Conservation (phyloP, 345 rosid genomes). For the Gossypium bickii region DNA sequence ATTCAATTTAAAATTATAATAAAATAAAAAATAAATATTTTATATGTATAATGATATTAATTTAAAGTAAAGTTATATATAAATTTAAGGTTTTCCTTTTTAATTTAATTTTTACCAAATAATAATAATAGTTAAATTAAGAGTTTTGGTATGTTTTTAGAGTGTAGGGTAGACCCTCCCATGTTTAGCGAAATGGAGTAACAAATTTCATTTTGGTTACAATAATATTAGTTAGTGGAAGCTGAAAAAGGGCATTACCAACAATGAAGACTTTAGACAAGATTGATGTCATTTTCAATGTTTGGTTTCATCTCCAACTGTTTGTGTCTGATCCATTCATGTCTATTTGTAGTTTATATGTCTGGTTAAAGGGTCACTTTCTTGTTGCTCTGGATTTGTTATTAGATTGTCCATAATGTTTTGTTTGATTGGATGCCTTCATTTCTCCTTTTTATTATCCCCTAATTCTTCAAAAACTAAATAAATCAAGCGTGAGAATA, state of each 20-base stretch:
- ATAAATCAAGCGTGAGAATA: not conserved
- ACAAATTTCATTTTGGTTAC: not conserved
- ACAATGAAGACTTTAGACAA: not conserved
- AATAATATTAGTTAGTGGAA: not conserved
- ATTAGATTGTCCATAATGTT: not conserved
- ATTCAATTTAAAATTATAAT: too few species aligned
- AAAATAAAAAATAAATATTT: too few species aligned
- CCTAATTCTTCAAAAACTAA: too few species aligned
- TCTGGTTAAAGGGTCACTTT: constrained; percentile 34
- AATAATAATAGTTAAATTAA: too few species aligned
- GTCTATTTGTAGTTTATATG: constrained; percentile 26
- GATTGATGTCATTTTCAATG: constrained; percentile 30
- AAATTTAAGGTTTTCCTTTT: too few species aligned
- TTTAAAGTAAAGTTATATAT: too few species aligned
- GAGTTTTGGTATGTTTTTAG: too few species aligned
- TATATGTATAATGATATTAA: too few species aligned
- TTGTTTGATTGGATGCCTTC: not conserved
- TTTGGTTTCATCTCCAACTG: constrained; percentile 25
- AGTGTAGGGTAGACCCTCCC: too few species aligned
- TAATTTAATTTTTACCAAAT: too few species aligned
- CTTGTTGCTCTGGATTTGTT: constrained; percentile 3
- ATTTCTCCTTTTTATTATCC: too few species aligned
- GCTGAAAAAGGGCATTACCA: not conserved
- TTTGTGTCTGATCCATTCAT: constrained; percentile 25
- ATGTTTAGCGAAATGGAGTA: too few species aligned